Evolutionary conservation across 1,284 basidiomycete species (phyloP), one percentile per base, ranked within the genome.

Genomic region (Pulveroboletus ridleyi): DNA sequence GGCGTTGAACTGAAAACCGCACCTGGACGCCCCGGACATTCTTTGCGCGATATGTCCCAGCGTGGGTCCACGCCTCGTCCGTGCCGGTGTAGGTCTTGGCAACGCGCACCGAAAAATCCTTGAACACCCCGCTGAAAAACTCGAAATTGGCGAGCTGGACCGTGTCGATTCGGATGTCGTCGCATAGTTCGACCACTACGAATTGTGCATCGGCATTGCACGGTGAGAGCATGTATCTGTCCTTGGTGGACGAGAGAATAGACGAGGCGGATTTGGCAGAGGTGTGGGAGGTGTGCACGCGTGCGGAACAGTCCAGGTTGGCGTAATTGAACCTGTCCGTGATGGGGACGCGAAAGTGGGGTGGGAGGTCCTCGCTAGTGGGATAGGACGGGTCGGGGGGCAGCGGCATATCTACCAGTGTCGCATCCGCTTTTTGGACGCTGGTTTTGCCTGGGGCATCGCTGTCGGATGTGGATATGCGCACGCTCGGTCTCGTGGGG

Each of bases 61-160:
- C 91, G 57, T 84, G 80, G 2, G 86, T 89, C 84, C 92, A 95
- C 25, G 85, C 89, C 23, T 90, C 87, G 25, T 29, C 25, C 25
- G 25, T 29, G 5, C 25, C 25, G 3, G 25, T 29, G 25, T 29
- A 29, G 25, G 29, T 86, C 80, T 93, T 92, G 8, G 94, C 89
- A 4, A 95, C 94, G 71, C 92, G 93, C 54, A 99, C 90, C 4
- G 85, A 85, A 68, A 99, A 93, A 62, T 96, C 92, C 77, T 95
- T 94, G 81, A 99, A 98, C 59, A 98, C 94, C 15, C 96, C 95
- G 71, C 94, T 96, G 81, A 99, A 99, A 81, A 99, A 99, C 80
- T 99, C 97, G 77, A 94, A 98, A 74, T 99, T 98, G 61, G 96
- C 96, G 9, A 99, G 81, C 75, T 99, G 25, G 25, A 29, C 25